Conservation (phyloP, 306 rosid species). For the Casuarina equisetifolia region DNA sequence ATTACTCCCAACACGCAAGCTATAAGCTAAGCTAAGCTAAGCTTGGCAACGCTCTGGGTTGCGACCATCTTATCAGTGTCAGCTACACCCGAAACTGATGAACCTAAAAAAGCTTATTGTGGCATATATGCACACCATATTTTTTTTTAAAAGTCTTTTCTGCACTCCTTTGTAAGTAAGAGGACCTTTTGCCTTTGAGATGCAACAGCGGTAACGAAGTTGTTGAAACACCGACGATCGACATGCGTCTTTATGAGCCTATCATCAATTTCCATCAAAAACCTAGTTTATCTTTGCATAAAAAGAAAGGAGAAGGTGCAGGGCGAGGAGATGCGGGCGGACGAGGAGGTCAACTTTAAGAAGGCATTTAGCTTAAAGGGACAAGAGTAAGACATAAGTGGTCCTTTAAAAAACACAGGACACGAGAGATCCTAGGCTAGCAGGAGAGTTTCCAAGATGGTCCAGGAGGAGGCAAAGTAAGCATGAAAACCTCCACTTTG, state of each 20-base stretch:
- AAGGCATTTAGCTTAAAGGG: background rate
- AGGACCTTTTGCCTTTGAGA: background rate
- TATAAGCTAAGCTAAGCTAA: constrained; percentile 17
- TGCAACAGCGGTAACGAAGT: background rate
- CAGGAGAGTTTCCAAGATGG: constrained; percentile 24
- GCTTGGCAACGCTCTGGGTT: constrained; percentile 25
- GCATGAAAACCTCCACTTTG: constrained; percentile 45
- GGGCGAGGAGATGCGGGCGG: background rate
- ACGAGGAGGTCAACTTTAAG: background rate
- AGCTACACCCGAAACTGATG: background rate
- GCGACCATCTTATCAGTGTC: constrained; percentile 39
- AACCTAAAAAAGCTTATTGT: constrained; percentile 16
- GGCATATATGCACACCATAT: background rate
- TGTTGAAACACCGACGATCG: background rate
- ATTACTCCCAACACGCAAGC: constrained; percentile 31
- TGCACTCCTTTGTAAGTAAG: background rate
- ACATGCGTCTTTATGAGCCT: background rate
- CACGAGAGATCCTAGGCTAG: constrained; percentile 36
- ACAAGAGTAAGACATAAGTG: constrained; percentile 9
- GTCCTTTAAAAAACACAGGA: constrained; percentile 16
- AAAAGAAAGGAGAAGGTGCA: background rate
- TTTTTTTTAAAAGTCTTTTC: background rate
- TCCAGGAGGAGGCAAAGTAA: constrained; percentile 35
- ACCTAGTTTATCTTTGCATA: no score
- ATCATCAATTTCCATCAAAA: background rate